Evolutionary conservation across 176 grass and related monocot genomes (phyloP).

Genomic region (Panicum miliaceum): DNA sequence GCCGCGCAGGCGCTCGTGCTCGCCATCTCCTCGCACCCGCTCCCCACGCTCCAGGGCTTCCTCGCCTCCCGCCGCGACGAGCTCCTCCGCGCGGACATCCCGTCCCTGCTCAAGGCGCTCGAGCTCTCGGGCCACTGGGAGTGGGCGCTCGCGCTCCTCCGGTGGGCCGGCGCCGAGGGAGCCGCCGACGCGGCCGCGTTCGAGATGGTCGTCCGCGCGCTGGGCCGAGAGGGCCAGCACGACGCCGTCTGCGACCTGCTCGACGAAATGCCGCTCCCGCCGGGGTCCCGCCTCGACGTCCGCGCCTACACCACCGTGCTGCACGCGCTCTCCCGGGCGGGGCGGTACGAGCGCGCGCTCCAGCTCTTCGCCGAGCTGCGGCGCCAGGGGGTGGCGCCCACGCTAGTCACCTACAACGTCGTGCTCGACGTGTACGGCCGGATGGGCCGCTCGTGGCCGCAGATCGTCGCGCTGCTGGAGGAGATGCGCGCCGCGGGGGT

Average conservation of each 20-base stretch:
- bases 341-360: slow-evolving; percentile 62
- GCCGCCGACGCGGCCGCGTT: slow-evolving; percentile 48
- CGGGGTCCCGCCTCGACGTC: slow-evolving; percentile 56
- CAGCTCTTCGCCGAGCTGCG: slow-evolving; percentile 67
- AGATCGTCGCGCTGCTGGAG: slow-evolving; percentile 62
- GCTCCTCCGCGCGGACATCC: slow-evolving; percentile 41
- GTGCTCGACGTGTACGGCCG: slow-evolving; percentile 84
- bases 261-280: slow-evolving; percentile 62
- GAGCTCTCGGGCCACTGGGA: slow-evolving; percentile 67
- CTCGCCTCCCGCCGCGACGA: slow-evolving; percentile 45
- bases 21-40: slow-evolving; percentile 35
- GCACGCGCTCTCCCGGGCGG: slow-evolving; percentile 63
- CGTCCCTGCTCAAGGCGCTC: slow-evolving; percentile 63
- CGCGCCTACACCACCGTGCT: slow-evolving; percentile 84
- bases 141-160: slow-evolving; percentile 62
- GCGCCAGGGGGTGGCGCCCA: slow-evolving; percentile 59
- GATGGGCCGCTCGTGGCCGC: slow-evolving; percentile 80
- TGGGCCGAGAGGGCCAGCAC: slow-evolving; percentile 59
- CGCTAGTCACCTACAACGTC: slow-evolving; percentile 90
- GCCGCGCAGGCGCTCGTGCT: slow-evolving; percentile 37
- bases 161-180: slow-evolving; percentile 57
- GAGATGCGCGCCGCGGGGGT: slow-evolving; percentile 57
- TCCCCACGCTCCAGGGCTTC: slow-evolving; percentile 24
- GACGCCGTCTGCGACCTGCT: slow-evolving; percentile 66
- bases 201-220: slow-evolving; percentile 70